Evolutionary conservation across 371 early-diverging fungal species (phyloP).

Genomic region (Amoeboaphelidium protococcarum): DNA sequence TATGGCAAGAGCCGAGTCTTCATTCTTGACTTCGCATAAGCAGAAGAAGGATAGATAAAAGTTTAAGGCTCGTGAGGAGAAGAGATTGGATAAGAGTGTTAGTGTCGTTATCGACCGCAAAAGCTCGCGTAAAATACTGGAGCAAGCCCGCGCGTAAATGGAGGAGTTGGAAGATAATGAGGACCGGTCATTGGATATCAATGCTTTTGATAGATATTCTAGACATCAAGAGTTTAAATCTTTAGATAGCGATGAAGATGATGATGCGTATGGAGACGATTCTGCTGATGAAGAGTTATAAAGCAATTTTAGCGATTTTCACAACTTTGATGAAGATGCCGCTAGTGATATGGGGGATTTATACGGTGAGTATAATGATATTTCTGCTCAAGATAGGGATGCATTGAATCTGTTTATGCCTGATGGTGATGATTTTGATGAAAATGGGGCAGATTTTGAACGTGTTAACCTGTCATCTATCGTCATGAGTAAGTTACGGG

Average conservation of each 20-base stretch:
- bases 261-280: not conserved
- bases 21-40: no score
- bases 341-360: constrained; percentile 4
- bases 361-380: constrained; percentile 10
- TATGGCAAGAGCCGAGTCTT: no score
- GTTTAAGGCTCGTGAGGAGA: no score
- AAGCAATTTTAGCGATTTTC: constrained; percentile 2
- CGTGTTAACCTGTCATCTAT: not conserved
- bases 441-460: constrained; percentile 1
- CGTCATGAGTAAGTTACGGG: not conserved
- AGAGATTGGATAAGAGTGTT: no score
- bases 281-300: constrained; percentile 2
- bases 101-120: constrained; percentile 71
- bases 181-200: constrained; percentile 3
- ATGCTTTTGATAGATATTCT: not conserved
- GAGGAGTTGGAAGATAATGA: constrained; percentile 38
- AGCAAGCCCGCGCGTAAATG: constrained; percentile 69
- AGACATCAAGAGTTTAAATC: constrained; percentile 3
- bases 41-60: no score
- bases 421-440: not conserved
- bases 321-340: constrained; percentile 10
- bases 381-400: constrained; percentile 6
- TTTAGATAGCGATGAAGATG: constrained; percentile 7
- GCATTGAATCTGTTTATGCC: not conserved
- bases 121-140: constrained; percentile 58